A percentile compares a stretch with the other conserved stretches of the same genome.
Conservation (phyloP, 2,329 filamentous ascomycete genomes). For the Xylaria sp. region DNA sequence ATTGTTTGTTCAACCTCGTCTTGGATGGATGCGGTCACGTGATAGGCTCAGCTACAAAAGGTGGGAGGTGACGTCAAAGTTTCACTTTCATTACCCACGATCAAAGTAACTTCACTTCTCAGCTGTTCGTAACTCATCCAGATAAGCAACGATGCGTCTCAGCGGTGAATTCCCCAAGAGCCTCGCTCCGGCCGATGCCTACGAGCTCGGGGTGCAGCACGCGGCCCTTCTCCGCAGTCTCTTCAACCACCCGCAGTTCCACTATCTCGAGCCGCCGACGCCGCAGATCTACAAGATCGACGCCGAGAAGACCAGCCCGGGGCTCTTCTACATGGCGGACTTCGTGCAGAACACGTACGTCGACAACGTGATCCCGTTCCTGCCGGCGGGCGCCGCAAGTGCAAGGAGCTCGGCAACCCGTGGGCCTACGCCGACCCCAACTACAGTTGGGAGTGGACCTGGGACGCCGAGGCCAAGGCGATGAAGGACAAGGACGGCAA, state of each 20-base stretch:
- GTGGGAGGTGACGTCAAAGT: not conserved
- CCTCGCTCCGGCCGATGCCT: slow-evolving; percentile 30
- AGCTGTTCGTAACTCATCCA: not conserved
- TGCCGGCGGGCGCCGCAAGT: slow-evolving; percentile 35
- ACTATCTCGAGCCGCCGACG: slow-evolving; percentile 31
- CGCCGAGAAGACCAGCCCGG: slow-evolving; percentile 19
- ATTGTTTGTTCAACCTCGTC: too few species aligned
- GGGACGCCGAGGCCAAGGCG: slow-evolving; percentile 27
- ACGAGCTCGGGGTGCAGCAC: slow-evolving; percentile 28
- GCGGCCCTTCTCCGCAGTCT: slow-evolving; percentile 33
- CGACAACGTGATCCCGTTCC: slow-evolving; percentile 32
- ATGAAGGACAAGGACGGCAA: slow-evolving; percentile 27
- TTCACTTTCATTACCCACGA: not conserved
- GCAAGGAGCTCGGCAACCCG: slow-evolving; percentile 35
- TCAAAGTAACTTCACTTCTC: not conserved
- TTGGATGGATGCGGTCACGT: too few species aligned
- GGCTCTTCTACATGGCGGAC: slow-evolving; percentile 32
- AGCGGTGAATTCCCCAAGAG: not conserved
- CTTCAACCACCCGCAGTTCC: slow-evolving; percentile 30
- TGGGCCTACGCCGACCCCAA: slow-evolving; percentile 34
- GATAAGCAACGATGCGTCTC: not conserved
- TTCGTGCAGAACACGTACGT: slow-evolving; percentile 37
- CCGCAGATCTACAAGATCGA: slow-evolving; percentile 28
- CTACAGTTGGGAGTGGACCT: slow-evolving; percentile 36
- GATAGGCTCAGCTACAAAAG: too few species aligned